Conservation (phyloP, 768 basidiomycete species). For the Favolaschia claudopus region DNA sequence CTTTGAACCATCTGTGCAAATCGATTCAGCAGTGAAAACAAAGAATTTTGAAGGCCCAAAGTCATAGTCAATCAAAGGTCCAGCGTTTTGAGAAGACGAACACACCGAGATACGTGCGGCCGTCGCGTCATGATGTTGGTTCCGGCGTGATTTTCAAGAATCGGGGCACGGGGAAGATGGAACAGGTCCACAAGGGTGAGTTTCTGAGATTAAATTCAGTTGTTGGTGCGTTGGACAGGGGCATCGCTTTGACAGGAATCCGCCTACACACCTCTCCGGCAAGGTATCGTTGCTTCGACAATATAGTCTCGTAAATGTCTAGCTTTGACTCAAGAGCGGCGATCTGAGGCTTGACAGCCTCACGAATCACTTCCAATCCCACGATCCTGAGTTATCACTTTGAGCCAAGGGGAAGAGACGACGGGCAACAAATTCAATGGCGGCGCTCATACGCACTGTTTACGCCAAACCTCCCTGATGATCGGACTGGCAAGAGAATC, state of each 20-base stretch:
- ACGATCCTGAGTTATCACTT: not conserved
- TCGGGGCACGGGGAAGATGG: not conserved
- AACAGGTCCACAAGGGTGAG: conserved; percentile 1
- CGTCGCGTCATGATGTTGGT: too few relatives aligned
- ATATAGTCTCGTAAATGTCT: conserved; percentile 49
- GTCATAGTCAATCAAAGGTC: too few relatives aligned
- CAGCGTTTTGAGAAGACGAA: too few relatives aligned
- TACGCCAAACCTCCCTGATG: not conserved
- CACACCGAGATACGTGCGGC: too few relatives aligned
- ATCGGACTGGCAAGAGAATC: conserved; percentile 39
- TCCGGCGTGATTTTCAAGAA: not conserved
- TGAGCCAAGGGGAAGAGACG: too few relatives aligned
- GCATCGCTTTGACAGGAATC: too few relatives aligned
- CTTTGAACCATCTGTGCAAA: too few relatives aligned
- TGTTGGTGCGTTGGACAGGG: not conserved
- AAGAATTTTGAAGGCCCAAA: too few relatives aligned
- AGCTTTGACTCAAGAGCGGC: conserved; percentile 38
- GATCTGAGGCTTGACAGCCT: conserved; percentile 46
- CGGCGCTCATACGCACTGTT: conserved; percentile 25
- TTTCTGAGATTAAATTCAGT: not conserved
- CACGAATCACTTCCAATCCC: not conserved
- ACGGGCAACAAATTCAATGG: too few relatives aligned
- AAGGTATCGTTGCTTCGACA: conserved; percentile 47
- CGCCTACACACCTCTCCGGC: conserved; percentile 41
- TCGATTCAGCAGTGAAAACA: too few relatives aligned